A percentile compares a stretch with the other conserved stretches of the same genome.
Conservation (phyloP, 768 basidiomycete genomes). For the Omphalotus guepiniiformis region DNA sequence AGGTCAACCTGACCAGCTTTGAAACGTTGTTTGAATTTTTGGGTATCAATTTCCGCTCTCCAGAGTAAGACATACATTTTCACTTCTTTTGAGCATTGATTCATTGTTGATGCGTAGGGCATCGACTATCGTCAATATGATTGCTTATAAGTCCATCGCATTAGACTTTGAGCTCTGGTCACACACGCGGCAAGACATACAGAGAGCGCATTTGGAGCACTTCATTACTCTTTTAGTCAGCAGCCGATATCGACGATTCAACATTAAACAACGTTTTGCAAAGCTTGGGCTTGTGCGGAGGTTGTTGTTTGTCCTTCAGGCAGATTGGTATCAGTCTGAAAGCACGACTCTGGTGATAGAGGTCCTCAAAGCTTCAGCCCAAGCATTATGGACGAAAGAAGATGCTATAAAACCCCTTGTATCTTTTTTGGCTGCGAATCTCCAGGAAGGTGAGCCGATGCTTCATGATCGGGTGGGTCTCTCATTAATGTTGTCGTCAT, state of each 20-base stretch:
- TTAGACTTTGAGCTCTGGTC: conserved; percentile 93
- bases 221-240: conserved; percentile 69
- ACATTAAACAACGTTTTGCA: conserved; percentile 64
- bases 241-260: conserved; percentile 76
- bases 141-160: conserved; percentile 79
- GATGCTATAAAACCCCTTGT: conserved; percentile 82
- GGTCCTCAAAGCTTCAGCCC: conserved; percentile 56
- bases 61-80: conserved; percentile 53
- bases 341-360: conserved; percentile 48
- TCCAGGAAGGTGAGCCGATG: conserved; percentile 54
- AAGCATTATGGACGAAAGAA: conserved; percentile 65
- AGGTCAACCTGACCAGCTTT: conserved; percentile 78
- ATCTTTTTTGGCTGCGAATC: conserved; percentile 79
- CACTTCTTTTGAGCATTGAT: background rate
- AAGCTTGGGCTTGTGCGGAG: conserved; percentile 71
- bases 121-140: conserved; percentile 78
- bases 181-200: conserved; percentile 64
- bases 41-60: conserved; percentile 77
- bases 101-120: conserved; percentile 37
- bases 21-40: conserved; percentile 84
- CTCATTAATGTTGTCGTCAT: too few species aligned
- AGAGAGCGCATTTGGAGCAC: conserved; percentile 74
- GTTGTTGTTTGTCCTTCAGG: conserved; percentile 78
- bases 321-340: conserved; percentile 66
- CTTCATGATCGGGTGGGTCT: conserved; percentile 7